Conservation (phyloP, 2,329 filamentous ascomycete species). For the Albophoma yamanashiensis region DNA sequence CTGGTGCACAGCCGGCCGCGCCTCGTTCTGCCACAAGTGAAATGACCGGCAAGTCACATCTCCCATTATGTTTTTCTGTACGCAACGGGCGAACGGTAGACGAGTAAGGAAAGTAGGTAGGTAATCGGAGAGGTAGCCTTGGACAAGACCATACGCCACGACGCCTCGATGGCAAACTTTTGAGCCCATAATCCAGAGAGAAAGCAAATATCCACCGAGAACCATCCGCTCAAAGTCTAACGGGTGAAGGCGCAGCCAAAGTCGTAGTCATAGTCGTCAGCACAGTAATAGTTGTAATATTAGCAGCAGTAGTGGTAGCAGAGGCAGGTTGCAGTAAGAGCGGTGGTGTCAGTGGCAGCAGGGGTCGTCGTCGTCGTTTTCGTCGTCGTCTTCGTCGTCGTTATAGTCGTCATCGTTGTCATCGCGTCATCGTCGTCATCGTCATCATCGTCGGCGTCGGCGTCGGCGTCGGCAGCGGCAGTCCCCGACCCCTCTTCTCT, state of each 20-base stretch:
- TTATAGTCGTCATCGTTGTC: not conserved
- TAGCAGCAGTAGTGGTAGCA: not conserved
- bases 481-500: not conserved
- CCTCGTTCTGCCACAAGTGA: not conserved
- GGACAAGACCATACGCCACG: not conserved
- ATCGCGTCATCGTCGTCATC: not conserved
- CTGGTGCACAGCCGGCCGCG: not conserved
- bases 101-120: not conserved
- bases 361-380: not conserved
- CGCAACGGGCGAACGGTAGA: not conserved
- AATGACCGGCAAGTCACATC: not conserved
- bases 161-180: not conserved
- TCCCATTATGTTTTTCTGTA: not conserved
- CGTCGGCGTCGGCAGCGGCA: not conserved
- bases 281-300: not conserved
- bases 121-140: not conserved
- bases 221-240: not conserved
- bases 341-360: not conserved
- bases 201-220: not conserved
- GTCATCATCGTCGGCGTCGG: not conserved
- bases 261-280: not conserved
- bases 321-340: no score
- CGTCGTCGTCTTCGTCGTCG: not conserved
- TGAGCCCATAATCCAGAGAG: not conserved
- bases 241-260: not conserved